Evolutionary conservation across 2,329 filamentous ascomycete species (phyloP).

Genomic region (Chalara sp.): DNA sequence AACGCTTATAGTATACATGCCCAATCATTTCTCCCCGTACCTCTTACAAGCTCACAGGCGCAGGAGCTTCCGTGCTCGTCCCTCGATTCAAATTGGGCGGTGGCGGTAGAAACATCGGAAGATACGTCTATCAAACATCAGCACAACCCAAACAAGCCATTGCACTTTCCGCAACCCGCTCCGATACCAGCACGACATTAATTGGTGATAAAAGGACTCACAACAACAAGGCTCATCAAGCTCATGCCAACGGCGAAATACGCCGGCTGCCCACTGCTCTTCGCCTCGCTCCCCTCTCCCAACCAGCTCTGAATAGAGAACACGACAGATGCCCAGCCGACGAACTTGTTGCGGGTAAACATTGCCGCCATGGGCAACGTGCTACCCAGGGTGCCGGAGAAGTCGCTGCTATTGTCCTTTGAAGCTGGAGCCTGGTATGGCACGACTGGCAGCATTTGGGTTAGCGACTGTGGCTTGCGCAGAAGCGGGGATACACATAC

Average conservation of each 20-base stretch:
- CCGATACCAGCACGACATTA: constrained; percentile 32
- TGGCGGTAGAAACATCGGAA: constrained; percentile 59
- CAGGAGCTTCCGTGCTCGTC: no score
- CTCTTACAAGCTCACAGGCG: no score
- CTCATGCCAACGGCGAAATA: constrained; percentile 71
- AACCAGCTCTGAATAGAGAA: constrained; percentile 73
- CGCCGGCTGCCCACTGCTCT: constrained; percentile 61
- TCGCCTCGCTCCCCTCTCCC: constrained; percentile 62
- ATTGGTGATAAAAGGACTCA: constrained; percentile 23
- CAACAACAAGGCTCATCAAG: constrained; percentile 3
- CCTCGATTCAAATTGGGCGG: constrained; percentile 20
- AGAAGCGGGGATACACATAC: constrained; percentile 38
- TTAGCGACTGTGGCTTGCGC: not conserved
- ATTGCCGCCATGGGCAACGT: constrained; percentile 95
- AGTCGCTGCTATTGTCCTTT: constrained; percentile 58
- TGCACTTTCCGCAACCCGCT: not conserved
- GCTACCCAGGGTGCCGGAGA: constrained; percentile 64
- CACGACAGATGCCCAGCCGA: constrained; percentile 65
- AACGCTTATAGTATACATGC: no score
- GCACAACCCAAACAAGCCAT: not conserved
- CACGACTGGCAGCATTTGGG: constrained; percentile 55
- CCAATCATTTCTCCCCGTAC: no score
- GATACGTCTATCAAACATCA: constrained; percentile 41
- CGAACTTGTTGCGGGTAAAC: constrained; percentile 83
- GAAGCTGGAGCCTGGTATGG: constrained; percentile 74